These are phyloP conservation scores for Penicillium sp. DNA, from an alignment of 2,329 filamentous ascomycete genomes.

Conservation along the genomic window DNA sequence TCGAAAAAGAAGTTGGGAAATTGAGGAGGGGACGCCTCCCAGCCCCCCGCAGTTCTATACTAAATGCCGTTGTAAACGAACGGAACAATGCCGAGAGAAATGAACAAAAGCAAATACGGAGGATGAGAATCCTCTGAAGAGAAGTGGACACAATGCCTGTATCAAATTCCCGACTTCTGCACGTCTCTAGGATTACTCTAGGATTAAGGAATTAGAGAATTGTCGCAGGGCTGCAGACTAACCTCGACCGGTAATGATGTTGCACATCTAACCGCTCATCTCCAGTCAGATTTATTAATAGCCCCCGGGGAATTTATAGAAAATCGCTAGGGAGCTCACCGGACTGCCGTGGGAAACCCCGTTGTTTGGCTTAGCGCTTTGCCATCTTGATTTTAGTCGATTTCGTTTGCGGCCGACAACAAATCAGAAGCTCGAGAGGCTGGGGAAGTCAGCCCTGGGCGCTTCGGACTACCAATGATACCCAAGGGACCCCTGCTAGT, in stretches of 20 bases:
- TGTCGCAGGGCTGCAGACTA: constrained; percentile 27
- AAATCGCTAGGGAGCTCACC: background rate
- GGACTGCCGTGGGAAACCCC: constrained; percentile 22
- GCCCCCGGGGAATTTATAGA: constrained; percentile 20
- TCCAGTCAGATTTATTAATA: constrained; percentile 23
- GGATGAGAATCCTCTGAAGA: background rate
- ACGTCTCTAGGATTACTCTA: background rate
- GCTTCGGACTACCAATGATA: constrained; percentile 28
- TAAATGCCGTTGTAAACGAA: background rate
- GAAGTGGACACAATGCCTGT: constrained; percentile 4
- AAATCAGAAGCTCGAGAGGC: constrained; percentile 17
- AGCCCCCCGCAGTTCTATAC: constrained; percentile 3
- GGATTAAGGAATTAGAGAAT: background rate
- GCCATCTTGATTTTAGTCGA: constrained; percentile 19
- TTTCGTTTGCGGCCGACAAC: constrained; percentile 12
- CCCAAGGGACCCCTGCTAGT: constrained; percentile 19
- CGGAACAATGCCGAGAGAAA: background rate
- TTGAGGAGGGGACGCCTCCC: background rate
- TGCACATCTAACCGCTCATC: constrained; percentile 24
- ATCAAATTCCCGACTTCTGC: constrained; percentile 5
- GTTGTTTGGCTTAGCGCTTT: constrained; percentile 31
- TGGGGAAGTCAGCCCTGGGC: constrained; percentile 20
- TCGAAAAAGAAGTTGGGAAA: constrained; percentile 4
- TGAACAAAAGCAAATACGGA: background rate
- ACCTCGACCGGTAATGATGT: constrained; percentile 21